Evolutionary conservation across 129 eudicot genomes (phyloP).

Genomic region (Tanacetum coccineum): DNA sequence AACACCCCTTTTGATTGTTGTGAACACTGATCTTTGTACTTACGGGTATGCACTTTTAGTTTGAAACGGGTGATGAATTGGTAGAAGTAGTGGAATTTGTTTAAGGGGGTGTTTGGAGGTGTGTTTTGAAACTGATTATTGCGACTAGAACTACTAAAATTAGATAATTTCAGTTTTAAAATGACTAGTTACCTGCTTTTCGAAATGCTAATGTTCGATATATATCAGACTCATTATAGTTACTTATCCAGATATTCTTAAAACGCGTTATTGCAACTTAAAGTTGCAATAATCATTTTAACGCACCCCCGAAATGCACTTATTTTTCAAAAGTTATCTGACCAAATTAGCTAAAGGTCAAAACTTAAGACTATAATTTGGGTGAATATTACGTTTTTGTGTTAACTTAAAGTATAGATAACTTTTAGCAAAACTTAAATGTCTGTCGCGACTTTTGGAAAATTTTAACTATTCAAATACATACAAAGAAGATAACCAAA

Average conservation of each 20-base stretch:
- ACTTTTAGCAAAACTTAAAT: not conserved
- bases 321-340: not conserved
- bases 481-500: not conserved
- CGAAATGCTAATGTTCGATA: not conserved
- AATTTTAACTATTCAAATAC: not conserved
- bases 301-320: not conserved
- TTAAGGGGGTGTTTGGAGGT: not conserved
- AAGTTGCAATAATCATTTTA: not conserved
- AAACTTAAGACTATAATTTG: no score
- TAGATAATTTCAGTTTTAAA: not conserved
- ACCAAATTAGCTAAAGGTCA: not conserved
- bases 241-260: not conserved
- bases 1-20: no score
- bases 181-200: no score
- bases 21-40: no score
- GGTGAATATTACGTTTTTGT: no score
- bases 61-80: not conserved
- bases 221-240: not conserved
- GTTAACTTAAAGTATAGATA: not conserved
- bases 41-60: not conserved
- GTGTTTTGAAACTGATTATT: not conserved
- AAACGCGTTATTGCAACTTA: not conserved
- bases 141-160: not conserved
- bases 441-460: not conserved
- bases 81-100: not conserved